Conservation (phyloP, 31 red algal species). For the Endocladia muricata region DNA sequence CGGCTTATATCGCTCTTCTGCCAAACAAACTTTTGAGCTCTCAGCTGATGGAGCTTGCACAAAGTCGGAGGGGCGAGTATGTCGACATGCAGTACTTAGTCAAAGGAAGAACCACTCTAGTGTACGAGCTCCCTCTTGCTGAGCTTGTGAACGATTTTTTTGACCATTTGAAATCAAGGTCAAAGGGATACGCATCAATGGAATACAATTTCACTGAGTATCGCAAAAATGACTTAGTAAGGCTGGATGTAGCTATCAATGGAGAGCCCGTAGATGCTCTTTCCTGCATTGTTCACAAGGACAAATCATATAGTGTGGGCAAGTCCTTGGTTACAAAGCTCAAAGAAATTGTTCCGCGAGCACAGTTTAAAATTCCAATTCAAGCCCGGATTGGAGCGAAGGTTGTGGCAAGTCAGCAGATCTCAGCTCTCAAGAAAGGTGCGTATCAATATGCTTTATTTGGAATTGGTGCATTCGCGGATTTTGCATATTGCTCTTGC, state of each 20-base stretch:
- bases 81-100: constrained; percentile 93
- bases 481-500: background rate
- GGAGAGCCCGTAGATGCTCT: constrained; percentile 91
- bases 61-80: constrained; percentile 90
- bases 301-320: constrained; percentile 78
- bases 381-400: constrained; percentile 91
- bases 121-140: constrained; percentile 93
- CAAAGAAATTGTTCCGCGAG: constrained; percentile 93
- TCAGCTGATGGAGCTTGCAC: constrained; percentile 95
- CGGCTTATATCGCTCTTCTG: background rate
- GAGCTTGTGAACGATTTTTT: constrained; percentile 99
- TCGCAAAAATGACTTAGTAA: constrained; percentile 84
- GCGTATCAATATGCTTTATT: constrained; percentile 2
- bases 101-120: constrained; percentile 76
- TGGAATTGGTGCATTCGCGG: background rate
- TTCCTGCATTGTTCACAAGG: constrained; percentile 86
- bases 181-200: constrained; percentile 96
- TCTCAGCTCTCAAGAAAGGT: constrained; percentile 91
- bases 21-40: background rate
- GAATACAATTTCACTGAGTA: constrained; percentile 91
- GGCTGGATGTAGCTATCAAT: constrained; percentile 90
- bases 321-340: constrained; percentile 78
- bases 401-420: constrained; percentile 84
- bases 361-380: constrained; percentile 95
- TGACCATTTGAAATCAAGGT: constrained; percentile 90